Percentiles rank a stretch among this genome's conserved stretches.
These are phyloP conservation scores for Lactarius sp. DNA, from an alignment of 768 basidiomycete species.

Conservation along the genomic window DNA sequence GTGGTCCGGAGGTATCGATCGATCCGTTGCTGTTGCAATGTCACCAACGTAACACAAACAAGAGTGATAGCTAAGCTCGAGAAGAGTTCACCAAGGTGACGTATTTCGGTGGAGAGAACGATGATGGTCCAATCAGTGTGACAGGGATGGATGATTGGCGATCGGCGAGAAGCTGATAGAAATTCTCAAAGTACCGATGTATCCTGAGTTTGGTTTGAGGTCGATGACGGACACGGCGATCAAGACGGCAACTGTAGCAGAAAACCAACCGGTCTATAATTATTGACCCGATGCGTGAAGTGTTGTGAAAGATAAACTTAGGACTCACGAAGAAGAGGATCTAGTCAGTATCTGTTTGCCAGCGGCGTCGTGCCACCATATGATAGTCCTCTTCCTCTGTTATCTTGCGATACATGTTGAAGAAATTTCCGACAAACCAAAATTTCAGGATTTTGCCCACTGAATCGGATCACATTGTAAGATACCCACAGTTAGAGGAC, in stretches of 20 bases:
- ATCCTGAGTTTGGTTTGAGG: neutral
- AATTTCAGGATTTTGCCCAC: too few relatives aligned
- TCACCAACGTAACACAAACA: neutral
- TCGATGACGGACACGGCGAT: neutral
- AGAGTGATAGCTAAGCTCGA: neutral
- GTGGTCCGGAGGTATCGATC: neutral
- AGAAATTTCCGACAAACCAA: too few relatives aligned
- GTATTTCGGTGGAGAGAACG: neutral
- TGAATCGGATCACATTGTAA: too few relatives aligned
- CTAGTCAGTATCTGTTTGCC: too few relatives aligned
- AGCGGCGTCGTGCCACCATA: too few relatives aligned
- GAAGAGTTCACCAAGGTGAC: neutral
- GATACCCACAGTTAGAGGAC: too few relatives aligned
- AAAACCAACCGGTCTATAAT: neutral
- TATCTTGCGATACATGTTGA: neutral
- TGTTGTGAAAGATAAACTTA: neutral
- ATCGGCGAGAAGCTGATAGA: neutral
- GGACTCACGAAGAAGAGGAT: too few relatives aligned
- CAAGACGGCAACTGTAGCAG: neutral
- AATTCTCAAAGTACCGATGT: neutral
- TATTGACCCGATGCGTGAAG: neutral
- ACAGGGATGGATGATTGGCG: neutral
- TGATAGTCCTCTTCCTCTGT: neutral
- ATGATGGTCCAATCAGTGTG: neutral
- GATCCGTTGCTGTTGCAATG: neutral